These are phyloP conservation scores for Candida boidinii DNA, from an alignment of 805 yeast genomes.

Conservation along the genomic window DNA sequence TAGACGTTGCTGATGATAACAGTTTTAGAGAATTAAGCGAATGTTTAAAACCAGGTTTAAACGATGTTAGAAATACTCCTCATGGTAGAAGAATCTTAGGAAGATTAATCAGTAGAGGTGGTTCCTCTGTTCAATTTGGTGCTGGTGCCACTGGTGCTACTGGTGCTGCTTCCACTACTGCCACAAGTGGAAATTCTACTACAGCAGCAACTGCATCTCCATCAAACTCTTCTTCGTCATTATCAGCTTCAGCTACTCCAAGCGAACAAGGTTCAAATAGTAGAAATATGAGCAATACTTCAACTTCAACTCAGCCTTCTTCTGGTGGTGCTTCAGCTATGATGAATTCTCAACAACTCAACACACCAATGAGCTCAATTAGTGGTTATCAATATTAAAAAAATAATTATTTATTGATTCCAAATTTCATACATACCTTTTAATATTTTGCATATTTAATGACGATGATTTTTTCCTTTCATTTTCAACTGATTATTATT, in stretches of 20 bases:
- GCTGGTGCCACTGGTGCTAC: background rate
- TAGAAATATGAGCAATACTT: no score
- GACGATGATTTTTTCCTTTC: no score
- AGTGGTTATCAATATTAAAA: conserved; percentile 4
- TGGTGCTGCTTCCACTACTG: conserved; percentile 4
- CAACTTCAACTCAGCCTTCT: no score
- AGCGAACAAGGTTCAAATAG: no score
- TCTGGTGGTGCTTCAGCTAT: no score
- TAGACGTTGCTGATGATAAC: conserved; percentile 43
- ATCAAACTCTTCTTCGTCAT: no score
- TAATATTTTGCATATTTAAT: no score
- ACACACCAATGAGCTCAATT: conserved; percentile 7
- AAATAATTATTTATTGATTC: conserved; percentile 1
- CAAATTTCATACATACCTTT: no score
- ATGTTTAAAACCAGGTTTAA: conserved; percentile 63
- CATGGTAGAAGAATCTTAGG: conserved; percentile 91
- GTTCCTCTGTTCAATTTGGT: no score
- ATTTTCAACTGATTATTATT: no score
- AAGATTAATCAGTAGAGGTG: conserved; percentile 33
- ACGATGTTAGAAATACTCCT: conserved; percentile 80
- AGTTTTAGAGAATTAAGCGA: conserved; percentile 49
- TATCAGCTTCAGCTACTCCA: no score
- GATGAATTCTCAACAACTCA: background rate
- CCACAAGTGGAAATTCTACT: background rate
- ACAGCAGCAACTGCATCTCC: conserved; percentile 1